Percentiles rank a stretch among this genome's conserved stretches.
Conservation (phyloP, 2,329 filamentous ascomycete species). For the Aspergillus uvarum region DNA sequence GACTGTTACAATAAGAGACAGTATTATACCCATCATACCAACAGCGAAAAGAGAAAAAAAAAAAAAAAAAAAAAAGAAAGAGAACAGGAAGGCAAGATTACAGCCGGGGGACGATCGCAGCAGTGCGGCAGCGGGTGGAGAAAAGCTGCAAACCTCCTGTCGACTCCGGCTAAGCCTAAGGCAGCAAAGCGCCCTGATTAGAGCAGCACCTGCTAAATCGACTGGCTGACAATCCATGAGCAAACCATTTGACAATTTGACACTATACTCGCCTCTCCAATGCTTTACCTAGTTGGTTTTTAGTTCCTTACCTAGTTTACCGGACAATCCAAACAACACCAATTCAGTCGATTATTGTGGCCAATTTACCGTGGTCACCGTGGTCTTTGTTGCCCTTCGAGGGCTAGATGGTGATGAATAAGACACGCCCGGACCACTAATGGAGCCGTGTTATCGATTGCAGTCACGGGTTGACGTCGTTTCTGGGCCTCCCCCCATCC, state of each 20-base stretch:
- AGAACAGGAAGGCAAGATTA: too few relatives aligned
- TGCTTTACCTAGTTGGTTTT: too few relatives aligned
- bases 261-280: too few relatives aligned
- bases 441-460: constrained; percentile 3
- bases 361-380: not conserved
- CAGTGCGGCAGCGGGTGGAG: not conserved
- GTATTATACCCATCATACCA: too few relatives aligned
- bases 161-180: constrained; percentile 2
- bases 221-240: constrained; percentile 12
- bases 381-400: not conserved
- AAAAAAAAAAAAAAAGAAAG: too few relatives aligned
- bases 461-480: constrained; percentile 8
- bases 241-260: too few relatives aligned
- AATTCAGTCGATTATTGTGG: not conserved
- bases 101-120: too few relatives aligned
- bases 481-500: not conserved
- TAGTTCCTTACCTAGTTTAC: too few relatives aligned
- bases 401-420: not conserved
- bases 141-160: not conserved
- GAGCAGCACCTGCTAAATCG: constrained; percentile 18
- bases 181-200: constrained; percentile 1
- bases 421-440: constrained; percentile 3
- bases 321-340: not conserved
- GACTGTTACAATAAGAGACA: too few relatives aligned
- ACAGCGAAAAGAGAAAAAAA: too few relatives aligned